phyloP scores from a whole-genome alignment of 345 rosid species.

The Citrus medica region DNA sequence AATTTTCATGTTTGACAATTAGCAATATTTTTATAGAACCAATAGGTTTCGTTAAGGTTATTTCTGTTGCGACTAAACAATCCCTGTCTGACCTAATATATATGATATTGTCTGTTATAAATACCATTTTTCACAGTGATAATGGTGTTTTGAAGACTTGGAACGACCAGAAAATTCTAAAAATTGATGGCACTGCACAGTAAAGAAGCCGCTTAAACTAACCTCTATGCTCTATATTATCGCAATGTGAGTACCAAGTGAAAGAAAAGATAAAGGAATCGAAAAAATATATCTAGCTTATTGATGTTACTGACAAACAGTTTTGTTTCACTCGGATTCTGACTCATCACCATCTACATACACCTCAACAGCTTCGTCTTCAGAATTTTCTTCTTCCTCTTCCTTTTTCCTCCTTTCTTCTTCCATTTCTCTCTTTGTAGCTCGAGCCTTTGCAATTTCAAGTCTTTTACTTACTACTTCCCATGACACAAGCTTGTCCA shows the following conservation, averaged over 20 bases:
- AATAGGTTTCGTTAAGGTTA: too few species aligned
- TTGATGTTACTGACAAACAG: background rate
- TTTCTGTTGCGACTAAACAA: too few species aligned
- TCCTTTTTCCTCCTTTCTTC: slow-evolving; percentile 41
- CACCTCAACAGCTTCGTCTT: slow-evolving; percentile 29
- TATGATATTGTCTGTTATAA: background rate
- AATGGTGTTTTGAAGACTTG: background rate
- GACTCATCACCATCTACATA: slow-evolving; percentile 41
- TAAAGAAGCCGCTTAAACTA: background rate
- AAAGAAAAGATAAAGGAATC: background rate
- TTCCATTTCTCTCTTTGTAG: slow-evolving; percentile 57
- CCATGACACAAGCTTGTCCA: slow-evolving; percentile 93
- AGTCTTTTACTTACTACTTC: slow-evolving; percentile 72
- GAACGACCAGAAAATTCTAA: background rate
- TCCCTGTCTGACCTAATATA: too few species aligned
- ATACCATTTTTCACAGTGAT: background rate
- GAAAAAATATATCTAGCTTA: background rate
- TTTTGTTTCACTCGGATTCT: slow-evolving; percentile 36
- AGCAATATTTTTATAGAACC: too few species aligned
- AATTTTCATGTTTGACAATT: too few species aligned
- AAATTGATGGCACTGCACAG: background rate
- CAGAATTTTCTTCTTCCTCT: slow-evolving; percentile 27
- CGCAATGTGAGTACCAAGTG: background rate
- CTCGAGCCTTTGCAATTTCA: slow-evolving; percentile 61
- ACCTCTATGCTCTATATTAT: background rate